phyloP scores from a whole-genome alignment of 2,329 filamentous ascomycete species.

The Colletotrichum spinosum region DNA sequence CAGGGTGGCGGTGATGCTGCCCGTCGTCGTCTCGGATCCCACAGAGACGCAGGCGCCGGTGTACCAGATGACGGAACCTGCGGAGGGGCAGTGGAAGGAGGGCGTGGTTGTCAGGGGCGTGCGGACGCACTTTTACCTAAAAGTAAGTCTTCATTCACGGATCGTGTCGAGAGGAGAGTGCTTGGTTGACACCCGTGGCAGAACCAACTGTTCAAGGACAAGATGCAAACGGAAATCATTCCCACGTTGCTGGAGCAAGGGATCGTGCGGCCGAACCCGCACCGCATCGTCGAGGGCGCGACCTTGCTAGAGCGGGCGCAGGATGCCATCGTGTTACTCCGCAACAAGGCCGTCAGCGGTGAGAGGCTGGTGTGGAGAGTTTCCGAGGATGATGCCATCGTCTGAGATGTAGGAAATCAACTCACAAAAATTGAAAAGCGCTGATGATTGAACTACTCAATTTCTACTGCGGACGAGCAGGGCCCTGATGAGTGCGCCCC shows the following conservation, averaged over 20 bases:
- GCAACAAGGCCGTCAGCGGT: constrained; percentile 52
- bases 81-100: constrained; percentile 58
- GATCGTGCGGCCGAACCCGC: constrained; percentile 54
- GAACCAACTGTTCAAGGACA: constrained; percentile 67
- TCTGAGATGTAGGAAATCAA: neutral
- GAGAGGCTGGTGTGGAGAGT: constrained; percentile 55
- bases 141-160: constrained; percentile 49
- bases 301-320: constrained; percentile 52
- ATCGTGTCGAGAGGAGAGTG: neutral
- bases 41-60: constrained; percentile 58
- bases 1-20: constrained; percentile 69
- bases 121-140: constrained; percentile 64
- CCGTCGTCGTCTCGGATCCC: constrained; percentile 67
- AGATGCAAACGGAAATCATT: constrained; percentile 66
- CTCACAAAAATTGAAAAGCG: too few relatives aligned
- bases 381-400: constrained; percentile 3
- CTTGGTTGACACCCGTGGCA: constrained; percentile 42
- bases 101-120: constrained; percentile 66
- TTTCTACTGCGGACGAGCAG: too few relatives aligned
- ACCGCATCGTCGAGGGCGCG: constrained; percentile 54
- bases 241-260: constrained; percentile 56
- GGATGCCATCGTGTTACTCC: constrained; percentile 49
- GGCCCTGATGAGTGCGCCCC: too few relatives aligned
- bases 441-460: too few relatives aligned
- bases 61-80: constrained; percentile 65